Evolutionary conservation across 192 early-diverging fungal genomes (phyloP), one percentile per base, ranked within the genome.

Genomic region (Linnemannia exigua): DNA sequence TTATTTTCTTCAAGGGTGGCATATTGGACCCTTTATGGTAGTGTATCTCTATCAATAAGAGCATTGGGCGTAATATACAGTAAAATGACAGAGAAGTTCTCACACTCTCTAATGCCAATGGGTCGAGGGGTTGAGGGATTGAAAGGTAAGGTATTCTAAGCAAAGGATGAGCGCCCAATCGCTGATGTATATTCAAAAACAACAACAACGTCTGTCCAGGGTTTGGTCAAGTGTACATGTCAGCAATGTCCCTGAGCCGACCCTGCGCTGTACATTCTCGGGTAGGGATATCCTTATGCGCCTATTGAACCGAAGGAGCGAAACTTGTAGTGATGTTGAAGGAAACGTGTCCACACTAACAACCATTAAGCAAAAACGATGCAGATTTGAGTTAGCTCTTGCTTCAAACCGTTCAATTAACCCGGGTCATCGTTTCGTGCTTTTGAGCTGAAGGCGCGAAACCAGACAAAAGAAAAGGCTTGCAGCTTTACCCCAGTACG

Each of bases 401-500:
- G 46, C 35, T 54, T 8, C 12, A 16, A 35, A 16, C n/a, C 15
- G n/a, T 16, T 19, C 67, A 37, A 20, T 3, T 36, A 12, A 38
- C 6, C 20, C 5, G 25, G 15, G 17, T 5, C 5, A 25, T 58
- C 15, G 17, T 16, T 3, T 16, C 5, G 20, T 28, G 20, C n/a
- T 31, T 0, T 15, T n/a, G 28, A 31, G 12, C 28, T 11, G 31
- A 63, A 11, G 12, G 12, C 48, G 14, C 15, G 28, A n/a, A 3
- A n/a, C 58, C 8, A 25, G 58, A 3, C 12, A 25, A 44, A 67
- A 74, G 8, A 28, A 22, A 16, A 22, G 44, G 48, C 36, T 5
- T 70, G 22, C 61, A 20, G 35, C 4, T 75, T 84, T 88, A 91
- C 91, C 67, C 88, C 88, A 90, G 67, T 89, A 91, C 2, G 89